Conservation (phyloP, 2,329 filamentous ascomycete genomes). For the Furcasterigmium sp. region DNA sequence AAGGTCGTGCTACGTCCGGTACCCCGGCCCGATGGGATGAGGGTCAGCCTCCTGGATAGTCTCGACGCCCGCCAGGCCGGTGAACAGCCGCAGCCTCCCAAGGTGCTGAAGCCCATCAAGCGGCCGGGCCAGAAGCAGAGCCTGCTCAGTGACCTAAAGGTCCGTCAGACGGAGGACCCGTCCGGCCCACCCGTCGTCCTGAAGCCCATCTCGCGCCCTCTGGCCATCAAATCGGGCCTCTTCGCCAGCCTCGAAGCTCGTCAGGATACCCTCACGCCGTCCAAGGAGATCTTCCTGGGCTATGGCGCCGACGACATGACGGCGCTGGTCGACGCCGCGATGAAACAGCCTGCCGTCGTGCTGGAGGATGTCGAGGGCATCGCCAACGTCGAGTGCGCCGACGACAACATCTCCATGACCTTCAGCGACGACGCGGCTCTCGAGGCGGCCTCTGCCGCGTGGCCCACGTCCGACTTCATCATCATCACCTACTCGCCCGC, state of each 20-base stretch:
- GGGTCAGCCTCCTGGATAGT: not conserved
- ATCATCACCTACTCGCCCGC: conserved; percentile 2
- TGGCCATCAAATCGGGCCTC: not conserved
- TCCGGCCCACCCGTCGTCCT: not conserved
- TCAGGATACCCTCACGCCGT: not conserved
- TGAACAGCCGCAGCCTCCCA: conserved; percentile 1
- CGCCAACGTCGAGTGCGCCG: not conserved
- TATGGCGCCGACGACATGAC: conserved; percentile 2
- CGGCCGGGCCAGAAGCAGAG: not conserved
- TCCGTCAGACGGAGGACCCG: not conserved
- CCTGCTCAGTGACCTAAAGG: not conserved
- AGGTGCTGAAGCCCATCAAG: not conserved
- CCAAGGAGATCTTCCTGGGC: conserved; percentile 1
- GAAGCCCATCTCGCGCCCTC: not conserved
- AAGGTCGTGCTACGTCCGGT: conserved; percentile 6
- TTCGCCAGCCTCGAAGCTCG: not conserved
- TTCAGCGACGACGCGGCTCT: conserved; percentile 37
- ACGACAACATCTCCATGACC: conserved; percentile 27
- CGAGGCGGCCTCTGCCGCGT: conserved; percentile 21
- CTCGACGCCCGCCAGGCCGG: conserved; percentile 1
- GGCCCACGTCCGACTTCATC: conserved; percentile 15
- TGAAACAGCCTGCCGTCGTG: conserved; percentile 6
- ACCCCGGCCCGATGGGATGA: not conserved
- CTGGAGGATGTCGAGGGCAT: conserved; percentile 4
- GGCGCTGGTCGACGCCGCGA: not conserved